Conservation (phyloP, 176 grass and related monocot genomes). For the Carex myosuroides region DNA sequence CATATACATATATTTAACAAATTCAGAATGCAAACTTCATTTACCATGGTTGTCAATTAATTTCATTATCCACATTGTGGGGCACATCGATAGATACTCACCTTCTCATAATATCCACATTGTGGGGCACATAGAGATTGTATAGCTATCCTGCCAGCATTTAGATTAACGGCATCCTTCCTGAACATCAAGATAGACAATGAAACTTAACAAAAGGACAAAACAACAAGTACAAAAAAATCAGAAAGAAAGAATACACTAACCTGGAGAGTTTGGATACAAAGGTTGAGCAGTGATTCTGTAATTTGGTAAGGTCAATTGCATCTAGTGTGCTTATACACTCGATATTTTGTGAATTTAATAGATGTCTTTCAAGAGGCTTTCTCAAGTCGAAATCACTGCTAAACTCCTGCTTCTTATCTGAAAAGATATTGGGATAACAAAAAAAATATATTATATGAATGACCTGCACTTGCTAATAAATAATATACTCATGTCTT, state of each 20-base stretch:
- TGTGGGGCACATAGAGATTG: slow-evolving; percentile 84
- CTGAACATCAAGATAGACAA: slow-evolving; percentile 32
- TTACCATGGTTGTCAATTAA: no score
- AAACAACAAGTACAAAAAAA: slow-evolving; percentile 10
- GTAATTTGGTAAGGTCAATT: slow-evolving; percentile 30
- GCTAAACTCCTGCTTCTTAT: slow-evolving; percentile 64
- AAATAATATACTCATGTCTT: background rate
- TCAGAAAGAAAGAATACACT: slow-evolving; percentile 1
- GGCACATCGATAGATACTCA: background rate
- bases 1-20: background rate
- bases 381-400: slow-evolving; percentile 92
- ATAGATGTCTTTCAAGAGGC: slow-evolving; percentile 60
- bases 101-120: slow-evolving; percentile 81
- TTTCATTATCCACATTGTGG: background rate
- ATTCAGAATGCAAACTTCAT: background rate
- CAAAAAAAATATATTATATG: background rate
- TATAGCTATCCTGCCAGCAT: slow-evolving; percentile 72
- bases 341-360: slow-evolving; percentile 54
- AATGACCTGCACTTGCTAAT: background rate
- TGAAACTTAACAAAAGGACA: background rate
- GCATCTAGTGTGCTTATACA: slow-evolving; percentile 68
- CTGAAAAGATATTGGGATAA: slow-evolving; percentile 40
- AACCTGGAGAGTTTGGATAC: slow-evolving; percentile 59
- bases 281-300: slow-evolving; percentile 47
- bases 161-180: slow-evolving; percentile 46